These are phyloP conservation scores for Polygonum aviculare DNA, from an alignment of 148 eudicot species.

Conservation along the genomic window DNA sequence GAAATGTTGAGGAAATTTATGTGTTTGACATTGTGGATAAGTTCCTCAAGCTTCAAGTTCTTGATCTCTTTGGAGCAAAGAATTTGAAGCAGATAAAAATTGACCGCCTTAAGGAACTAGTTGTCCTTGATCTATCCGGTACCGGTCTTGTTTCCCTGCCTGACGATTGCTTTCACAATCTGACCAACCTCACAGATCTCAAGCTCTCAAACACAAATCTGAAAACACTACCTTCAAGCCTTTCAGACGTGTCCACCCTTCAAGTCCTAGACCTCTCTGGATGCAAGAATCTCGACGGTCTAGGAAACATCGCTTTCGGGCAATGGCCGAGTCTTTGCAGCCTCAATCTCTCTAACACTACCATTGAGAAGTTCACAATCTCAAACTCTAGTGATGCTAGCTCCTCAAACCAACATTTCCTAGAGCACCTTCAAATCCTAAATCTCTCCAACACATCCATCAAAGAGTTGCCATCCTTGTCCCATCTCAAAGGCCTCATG, in stretches of 20 bases:
- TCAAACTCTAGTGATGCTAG: neutral
- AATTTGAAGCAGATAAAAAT: constrained; percentile 1
- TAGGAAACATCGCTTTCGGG: neutral
- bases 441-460: neutral
- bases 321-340: neutral
- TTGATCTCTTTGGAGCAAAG: constrained; percentile 5
- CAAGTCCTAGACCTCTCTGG: constrained; percentile 5
- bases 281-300: neutral
- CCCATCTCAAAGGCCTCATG: constrained; percentile 6
- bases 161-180: neutral
- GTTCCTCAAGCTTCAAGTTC: constrained; percentile 7
- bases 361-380: neutral
- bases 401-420: neutral
- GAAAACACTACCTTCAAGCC: neutral
- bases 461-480: constrained; percentile 1
- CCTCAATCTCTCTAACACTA: neutral
- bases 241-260: neutral
- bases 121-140: constrained; percentile 8
- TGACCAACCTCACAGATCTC: neutral
- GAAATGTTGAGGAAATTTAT: neutral
- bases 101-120: neutral
- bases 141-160: constrained; percentile 4
- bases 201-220: neutral
- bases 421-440: constrained; percentile 7
- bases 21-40: neutral